Evolutionary conservation across 352 stramenopile genomes (phyloP), one percentile per base, ranked within the genome.

Genomic region (Lagenidium sp.): DNA sequence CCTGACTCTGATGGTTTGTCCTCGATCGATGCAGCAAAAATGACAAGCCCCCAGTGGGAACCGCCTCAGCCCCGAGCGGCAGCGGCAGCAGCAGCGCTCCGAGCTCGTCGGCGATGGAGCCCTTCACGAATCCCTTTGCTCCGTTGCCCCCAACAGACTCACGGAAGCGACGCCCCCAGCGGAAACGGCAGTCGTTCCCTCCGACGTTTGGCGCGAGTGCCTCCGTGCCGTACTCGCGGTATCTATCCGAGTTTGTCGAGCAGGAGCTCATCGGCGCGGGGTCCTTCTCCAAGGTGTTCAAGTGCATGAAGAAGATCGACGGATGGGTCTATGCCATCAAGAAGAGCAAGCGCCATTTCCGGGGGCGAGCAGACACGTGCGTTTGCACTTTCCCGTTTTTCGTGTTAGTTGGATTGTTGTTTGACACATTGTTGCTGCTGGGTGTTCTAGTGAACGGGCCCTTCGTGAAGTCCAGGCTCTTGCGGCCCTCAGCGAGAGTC

Each of bases 281-380:
- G 1, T 80, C 76, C 16, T 94, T 94, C 58, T 94, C 78, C 20
- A 88, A 91, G 45, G 79, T 91, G 18, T 91, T 71, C 58, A 91
- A 88, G 61, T 87, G 74, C 47, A 60, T 82, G 22, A 91, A 94
- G 53, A 86, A 85, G 50, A 84, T 94, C 28, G 81, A 94, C 55
- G 81, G 81, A 16, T 90, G 77, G 78, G 65, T 72, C 23, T 94
- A 94, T 48, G 81, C 81, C 0, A 76, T 94, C 30, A 94, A 94
- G 62, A 91, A 90, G 50, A 87, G 74, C 69, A 90, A 87, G 48
- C 76, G 77, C 13, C 78, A 89, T 34, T 80, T 94, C 25, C 68
- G 75, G 12, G 78, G 81, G 23, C 82, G 80, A 39, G 75, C 76
- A 31, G 81, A 94, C 61, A 89, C 77, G 81, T 92, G 70, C 44